Evolutionary conservation across 2,329 filamentous ascomycete genomes (phyloP).

Genomic region (Fusarium sp.): DNA sequence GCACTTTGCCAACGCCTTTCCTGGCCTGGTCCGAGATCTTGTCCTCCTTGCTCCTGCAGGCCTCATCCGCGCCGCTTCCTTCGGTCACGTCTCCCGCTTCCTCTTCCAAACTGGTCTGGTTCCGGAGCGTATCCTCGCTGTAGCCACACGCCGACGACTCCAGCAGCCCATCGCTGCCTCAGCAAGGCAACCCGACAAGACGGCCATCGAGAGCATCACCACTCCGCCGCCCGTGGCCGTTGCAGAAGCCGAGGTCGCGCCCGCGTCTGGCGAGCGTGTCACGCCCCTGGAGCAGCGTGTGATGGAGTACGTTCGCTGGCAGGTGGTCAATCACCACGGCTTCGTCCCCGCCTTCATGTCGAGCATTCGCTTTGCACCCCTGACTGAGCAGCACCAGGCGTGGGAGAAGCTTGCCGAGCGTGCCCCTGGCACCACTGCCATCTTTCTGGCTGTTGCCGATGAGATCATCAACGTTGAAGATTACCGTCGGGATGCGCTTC

Average conservation of each 20-base stretch:
- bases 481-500: constrained; percentile 62
- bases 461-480: constrained; percentile 65
- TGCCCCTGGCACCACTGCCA: constrained; percentile 58
- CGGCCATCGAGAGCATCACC: constrained; percentile 36
- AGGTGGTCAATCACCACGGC: constrained; percentile 65
- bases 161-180: constrained; percentile 61
- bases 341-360: constrained; percentile 72
- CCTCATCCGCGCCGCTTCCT: constrained; percentile 70
- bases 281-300: constrained; percentile 61
- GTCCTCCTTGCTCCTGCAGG: constrained; percentile 85
- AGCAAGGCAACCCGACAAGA: constrained; percentile 42
- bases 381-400: constrained; percentile 63
- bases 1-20: constrained; percentile 80
- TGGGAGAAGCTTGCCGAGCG: constrained; percentile 62
- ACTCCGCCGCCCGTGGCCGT: constrained; percentile 47
- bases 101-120: constrained; percentile 68
- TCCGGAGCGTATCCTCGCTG: constrained; percentile 63
- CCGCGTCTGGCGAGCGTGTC: constrained; percentile 39
- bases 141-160: constrained; percentile 61
- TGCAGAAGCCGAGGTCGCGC: constrained; percentile 57
- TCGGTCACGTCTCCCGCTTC: constrained; percentile 62
- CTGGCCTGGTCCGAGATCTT: constrained; percentile 74
- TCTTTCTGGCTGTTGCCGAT: constrained; percentile 65
- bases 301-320: constrained; percentile 68
- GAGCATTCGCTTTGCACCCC: constrained; percentile 65